These are phyloP conservation scores for Phoma herbarum DNA, from an alignment of 2,329 filamentous ascomycete species.

Conservation along the genomic window DNA sequence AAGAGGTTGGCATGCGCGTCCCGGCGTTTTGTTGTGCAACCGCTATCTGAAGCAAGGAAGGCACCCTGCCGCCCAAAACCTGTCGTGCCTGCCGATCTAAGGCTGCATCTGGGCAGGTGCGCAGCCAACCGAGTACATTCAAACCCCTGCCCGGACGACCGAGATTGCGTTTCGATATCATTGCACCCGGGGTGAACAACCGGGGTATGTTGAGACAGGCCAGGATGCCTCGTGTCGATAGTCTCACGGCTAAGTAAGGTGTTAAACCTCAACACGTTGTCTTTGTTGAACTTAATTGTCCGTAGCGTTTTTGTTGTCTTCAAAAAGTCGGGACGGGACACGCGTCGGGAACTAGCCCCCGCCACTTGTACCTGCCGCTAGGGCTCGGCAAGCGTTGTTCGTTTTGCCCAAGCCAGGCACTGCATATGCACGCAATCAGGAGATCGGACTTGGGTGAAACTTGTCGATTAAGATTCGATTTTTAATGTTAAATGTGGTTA, in stretches of 20 bases:
- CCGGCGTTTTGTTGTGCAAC: constrained; percentile 29
- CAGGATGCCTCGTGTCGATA: constrained; percentile 8
- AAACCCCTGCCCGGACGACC: constrained; percentile 16
- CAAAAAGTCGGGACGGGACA: constrained; percentile 8
- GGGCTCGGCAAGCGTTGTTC: constrained; percentile 12
- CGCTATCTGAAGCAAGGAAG: constrained; percentile 26
- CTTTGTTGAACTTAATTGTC: constrained; percentile 13
- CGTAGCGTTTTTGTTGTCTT: constrained; percentile 3
- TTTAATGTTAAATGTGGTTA: background rate
- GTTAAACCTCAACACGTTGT: constrained; percentile 10
- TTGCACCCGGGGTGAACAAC: constrained; percentile 12
- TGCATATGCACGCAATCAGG: constrained; percentile 19
- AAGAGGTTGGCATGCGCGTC: constrained; percentile 31
- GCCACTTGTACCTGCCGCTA: constrained; percentile 29
- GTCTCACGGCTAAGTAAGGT: constrained; percentile 6
- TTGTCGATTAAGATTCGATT: constrained; percentile 3
- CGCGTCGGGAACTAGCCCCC: constrained; percentile 24
- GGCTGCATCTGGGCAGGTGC: constrained; percentile 20
- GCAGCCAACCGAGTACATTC: constrained; percentile 16
- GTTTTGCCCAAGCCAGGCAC: constrained; percentile 10
- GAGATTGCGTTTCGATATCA: constrained; percentile 24
- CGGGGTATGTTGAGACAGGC: constrained; percentile 8
- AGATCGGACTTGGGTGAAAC: constrained; percentile 10
- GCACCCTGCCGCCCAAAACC: constrained; percentile 20
- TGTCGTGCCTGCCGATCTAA: constrained; percentile 29